Evolutionary conservation across 768 basidiomycete genomes (phyloP).

Genomic region (Agaricus sinodeliciosus): DNA sequence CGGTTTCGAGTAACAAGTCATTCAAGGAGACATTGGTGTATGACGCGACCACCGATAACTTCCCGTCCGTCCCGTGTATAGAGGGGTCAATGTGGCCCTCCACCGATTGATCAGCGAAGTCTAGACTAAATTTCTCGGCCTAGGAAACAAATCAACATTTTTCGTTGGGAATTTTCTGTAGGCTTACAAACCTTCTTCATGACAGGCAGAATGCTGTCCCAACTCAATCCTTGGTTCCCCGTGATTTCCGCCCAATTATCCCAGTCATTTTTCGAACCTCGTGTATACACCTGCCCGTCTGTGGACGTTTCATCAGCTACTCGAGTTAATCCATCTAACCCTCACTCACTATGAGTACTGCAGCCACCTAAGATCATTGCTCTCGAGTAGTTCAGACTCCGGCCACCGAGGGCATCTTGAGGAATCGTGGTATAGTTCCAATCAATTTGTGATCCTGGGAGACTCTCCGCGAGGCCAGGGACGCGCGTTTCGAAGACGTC

Average conservation of each 20-base stretch:
- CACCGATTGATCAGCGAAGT: slow-evolving; percentile 7
- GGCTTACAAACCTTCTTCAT: slow-evolving; percentile 15
- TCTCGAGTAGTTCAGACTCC: slow-evolving; percentile 2
- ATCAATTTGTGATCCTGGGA: slow-evolving; percentile 7
- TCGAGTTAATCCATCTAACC: neutral
- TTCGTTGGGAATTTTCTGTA: neutral
- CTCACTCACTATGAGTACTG: slow-evolving; percentile 10
- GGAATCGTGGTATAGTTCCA: slow-evolving; percentile 14
- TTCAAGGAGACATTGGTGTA: slow-evolving; percentile 7
- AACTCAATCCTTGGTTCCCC: slow-evolving; percentile 25
- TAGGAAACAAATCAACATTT: neutral
- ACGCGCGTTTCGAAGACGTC: neutral
- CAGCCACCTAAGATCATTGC: slow-evolving; percentile 9
- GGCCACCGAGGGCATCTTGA: slow-evolving; percentile 3
- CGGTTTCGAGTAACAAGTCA: slow-evolving; percentile 1
- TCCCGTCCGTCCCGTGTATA: slow-evolving; percentile 8
- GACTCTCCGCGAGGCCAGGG: neutral
- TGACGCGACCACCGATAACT: neutral
- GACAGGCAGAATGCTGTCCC: slow-evolving; percentile 24
- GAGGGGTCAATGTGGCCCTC: slow-evolving; percentile 10
- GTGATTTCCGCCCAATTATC: slow-evolving; percentile 24
- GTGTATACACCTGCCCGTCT: slow-evolving; percentile 24
- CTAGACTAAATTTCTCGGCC: neutral
- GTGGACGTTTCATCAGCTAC: neutral
- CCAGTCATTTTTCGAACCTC: slow-evolving; percentile 26